Evolutionary conservation across 345 rosid species (phyloP).

Genomic region (sweet orange (Citrus sinensis)): DNA sequence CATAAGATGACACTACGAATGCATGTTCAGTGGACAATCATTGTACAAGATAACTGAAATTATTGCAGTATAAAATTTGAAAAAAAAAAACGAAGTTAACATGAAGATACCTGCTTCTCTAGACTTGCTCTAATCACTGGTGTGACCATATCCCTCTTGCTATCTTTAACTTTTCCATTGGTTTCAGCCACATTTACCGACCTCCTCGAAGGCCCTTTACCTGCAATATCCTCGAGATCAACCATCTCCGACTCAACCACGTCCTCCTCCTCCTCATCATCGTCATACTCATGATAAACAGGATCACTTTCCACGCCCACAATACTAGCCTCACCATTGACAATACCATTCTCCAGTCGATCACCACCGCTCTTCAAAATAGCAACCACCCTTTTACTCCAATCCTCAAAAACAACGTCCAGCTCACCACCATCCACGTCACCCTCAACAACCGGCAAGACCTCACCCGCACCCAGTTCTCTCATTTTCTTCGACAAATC

Average conservation of each 20-base stretch:
- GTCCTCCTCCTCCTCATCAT: slow-evolving; percentile 20
- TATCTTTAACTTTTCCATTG: slow-evolving; percentile 51
- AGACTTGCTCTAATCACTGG: slow-evolving; percentile 92
- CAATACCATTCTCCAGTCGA: slow-evolving; percentile 30
- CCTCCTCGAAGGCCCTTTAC: slow-evolving; percentile 76
- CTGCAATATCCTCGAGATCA: slow-evolving; percentile 96
- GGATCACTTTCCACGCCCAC: slow-evolving; percentile 42
- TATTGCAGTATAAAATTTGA: neutral
- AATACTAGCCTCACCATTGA: slow-evolving; percentile 27
- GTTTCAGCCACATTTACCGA: slow-evolving; percentile 33
- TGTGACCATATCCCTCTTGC: slow-evolving; percentile 85
- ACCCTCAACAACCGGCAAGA: slow-evolving; percentile 60
- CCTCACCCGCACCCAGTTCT: slow-evolving; percentile 71
- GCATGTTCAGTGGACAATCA: neutral
- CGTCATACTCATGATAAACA: slow-evolving; percentile 12
- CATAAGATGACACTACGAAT: neutral
- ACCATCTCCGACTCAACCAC: slow-evolving; percentile 41
- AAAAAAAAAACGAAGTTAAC: neutral
- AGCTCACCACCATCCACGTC: slow-evolving; percentile 74
- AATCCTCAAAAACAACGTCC: slow-evolving; percentile 54
- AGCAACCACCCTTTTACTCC: slow-evolving; percentile 55
- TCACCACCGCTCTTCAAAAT: slow-evolving; percentile 47
- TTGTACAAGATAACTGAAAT: neutral
- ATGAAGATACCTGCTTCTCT: slow-evolving; percentile 70
- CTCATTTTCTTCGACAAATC: slow-evolving; percentile 59